These are phyloP conservation scores for Xenoacremonium recifei DNA, from an alignment of 2,329 filamentous ascomycete genomes.

Conservation along the genomic window DNA sequence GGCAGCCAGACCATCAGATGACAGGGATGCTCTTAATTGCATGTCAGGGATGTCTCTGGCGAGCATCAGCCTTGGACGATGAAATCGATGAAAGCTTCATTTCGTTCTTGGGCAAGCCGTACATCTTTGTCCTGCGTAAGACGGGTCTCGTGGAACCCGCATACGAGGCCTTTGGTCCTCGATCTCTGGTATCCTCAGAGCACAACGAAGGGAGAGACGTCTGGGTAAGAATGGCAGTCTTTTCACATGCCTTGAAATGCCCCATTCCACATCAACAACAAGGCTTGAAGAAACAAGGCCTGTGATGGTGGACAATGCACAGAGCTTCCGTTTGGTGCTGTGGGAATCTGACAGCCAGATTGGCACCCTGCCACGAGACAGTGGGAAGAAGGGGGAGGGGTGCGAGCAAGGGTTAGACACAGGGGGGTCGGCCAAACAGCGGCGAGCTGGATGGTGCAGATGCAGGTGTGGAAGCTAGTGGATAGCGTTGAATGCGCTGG, in stretches of 20 bases:
- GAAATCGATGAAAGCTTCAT: conserved; percentile 9
- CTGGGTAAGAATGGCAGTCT: neutral
- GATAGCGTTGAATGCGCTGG: neutral
- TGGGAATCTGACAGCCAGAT: neutral
- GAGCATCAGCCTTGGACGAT: conserved; percentile 1
- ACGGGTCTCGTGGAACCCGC: too few relatives aligned
- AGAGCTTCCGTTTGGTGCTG: too few relatives aligned
- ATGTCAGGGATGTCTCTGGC: conserved; percentile 12
- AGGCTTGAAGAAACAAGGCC: neutral
- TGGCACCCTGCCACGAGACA: conserved; percentile 1
- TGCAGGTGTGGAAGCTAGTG: neutral
- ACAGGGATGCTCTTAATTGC: conserved; percentile 11
- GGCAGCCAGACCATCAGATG: conserved; percentile 15
- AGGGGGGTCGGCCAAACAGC: neutral
- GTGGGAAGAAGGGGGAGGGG: neutral
- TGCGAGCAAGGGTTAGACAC: neutral
- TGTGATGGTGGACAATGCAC: neutral
- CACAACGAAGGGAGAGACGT: neutral
- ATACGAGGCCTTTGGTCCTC: too few relatives aligned
- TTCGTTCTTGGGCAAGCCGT: too few relatives aligned
- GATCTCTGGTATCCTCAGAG: too few relatives aligned
- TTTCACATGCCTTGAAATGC: neutral
- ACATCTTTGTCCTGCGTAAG: too few relatives aligned
- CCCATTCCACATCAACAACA: neutral
- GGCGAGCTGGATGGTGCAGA: neutral